A percentile compares a stretch with the other conserved stretches of the same genome.
phyloP scores from a whole-genome alignment of 192 early-diverging fungal species.

The Dimargaris verticillata region DNA sequence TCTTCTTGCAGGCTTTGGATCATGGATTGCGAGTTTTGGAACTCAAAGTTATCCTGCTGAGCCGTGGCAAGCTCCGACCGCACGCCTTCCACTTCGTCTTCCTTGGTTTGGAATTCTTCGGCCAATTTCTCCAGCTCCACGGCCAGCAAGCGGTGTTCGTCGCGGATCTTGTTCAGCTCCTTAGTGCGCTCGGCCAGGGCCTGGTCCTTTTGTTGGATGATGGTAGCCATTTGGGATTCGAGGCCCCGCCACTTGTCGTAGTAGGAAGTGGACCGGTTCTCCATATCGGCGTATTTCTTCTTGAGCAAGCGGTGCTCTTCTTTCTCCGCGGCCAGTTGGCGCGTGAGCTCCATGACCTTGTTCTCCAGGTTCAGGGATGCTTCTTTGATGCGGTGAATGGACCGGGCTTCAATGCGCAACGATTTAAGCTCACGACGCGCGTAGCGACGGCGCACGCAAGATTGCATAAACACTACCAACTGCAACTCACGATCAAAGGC shows the following conservation, averaged over 20 bases:
- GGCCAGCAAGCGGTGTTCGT: slow-evolving; percentile 40
- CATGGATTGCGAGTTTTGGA: slow-evolving; percentile 10
- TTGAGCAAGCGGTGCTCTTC: slow-evolving; percentile 48
- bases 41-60: slow-evolving; percentile 12
- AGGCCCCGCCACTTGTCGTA: slow-evolving; percentile 41
- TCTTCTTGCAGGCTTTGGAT: slow-evolving; percentile 16
- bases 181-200: slow-evolving; percentile 23
- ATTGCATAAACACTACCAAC: slow-evolving; percentile 63
- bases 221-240: slow-evolving; percentile 24
- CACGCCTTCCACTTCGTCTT: slow-evolving; percentile 17
- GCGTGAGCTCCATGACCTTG: slow-evolving; percentile 92
- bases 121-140: slow-evolving; percentile 26
- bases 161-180: slow-evolving; percentile 42
- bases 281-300: slow-evolving; percentile 39
- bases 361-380: slow-evolving; percentile 84
- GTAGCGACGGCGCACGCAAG: slow-evolving; percentile 51
- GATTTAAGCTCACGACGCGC: slow-evolving; percentile 52
- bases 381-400: slow-evolving; percentile 85
- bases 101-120: slow-evolving; percentile 14
- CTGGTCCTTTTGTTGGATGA: slow-evolving; percentile 19
- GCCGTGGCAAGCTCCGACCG: slow-evolving; percentile 9
- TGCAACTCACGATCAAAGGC: slow-evolving; percentile 32
- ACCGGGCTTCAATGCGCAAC: slow-evolving; percentile 70
- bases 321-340: slow-evolving; percentile 42
- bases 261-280: slow-evolving; percentile 45